These are phyloP conservation scores for Polyporus arcularius DNA, from an alignment of 768 basidiomycete genomes.

Conservation along the genomic window DNA sequence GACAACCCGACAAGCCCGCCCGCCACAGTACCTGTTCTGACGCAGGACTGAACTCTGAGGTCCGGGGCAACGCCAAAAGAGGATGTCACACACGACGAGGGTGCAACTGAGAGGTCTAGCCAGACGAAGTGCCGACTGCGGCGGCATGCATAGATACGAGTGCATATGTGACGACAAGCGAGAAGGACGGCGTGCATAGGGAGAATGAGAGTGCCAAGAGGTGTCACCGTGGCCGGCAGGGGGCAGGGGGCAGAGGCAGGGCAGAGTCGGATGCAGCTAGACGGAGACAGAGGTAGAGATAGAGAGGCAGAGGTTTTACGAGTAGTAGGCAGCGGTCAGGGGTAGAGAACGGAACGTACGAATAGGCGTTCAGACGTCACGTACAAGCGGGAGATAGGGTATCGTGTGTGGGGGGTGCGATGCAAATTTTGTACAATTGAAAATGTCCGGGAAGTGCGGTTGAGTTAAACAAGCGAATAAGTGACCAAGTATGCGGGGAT, in stretches of 20 bases:
- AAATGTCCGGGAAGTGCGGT: neutral
- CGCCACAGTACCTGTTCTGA: too few species aligned
- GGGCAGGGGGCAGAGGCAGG: neutral
- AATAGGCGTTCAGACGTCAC: neutral
- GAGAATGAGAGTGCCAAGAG: slow-evolving; percentile 15
- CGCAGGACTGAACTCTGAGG: too few species aligned
- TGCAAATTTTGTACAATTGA: slow-evolving; percentile 7
- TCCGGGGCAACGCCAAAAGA: too few species aligned
- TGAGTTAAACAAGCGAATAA: neutral
- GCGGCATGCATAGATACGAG: neutral
- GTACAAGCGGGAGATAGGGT: neutral
- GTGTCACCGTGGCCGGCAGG: neutral
- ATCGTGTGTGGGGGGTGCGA: neutral
- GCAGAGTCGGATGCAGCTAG: neutral
- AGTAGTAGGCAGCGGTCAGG: neutral
- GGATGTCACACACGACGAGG: neutral
- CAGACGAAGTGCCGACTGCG: neutral
- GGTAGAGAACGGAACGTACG: slow-evolving; percentile 11
- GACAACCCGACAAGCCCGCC: too few species aligned
- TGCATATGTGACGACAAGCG: slow-evolving; percentile 12
- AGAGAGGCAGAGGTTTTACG: neutral
- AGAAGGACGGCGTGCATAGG: slow-evolving; percentile 9
- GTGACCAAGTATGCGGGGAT: neutral
- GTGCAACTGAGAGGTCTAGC: neutral
- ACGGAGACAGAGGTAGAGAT: neutral